phyloP scores from a whole-genome alignment of 345 rosid genomes.

The Citrus inodora region DNA sequence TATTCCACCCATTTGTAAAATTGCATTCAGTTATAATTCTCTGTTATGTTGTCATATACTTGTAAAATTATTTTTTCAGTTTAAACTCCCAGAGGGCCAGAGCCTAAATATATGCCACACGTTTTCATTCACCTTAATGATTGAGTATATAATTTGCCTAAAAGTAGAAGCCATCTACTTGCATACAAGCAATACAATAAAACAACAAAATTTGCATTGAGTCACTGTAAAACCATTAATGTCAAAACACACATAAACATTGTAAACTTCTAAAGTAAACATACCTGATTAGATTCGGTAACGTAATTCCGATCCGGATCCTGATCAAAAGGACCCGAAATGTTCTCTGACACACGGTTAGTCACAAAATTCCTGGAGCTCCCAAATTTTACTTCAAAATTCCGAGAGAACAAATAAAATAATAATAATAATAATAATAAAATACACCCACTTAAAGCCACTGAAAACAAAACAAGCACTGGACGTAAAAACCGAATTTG shows the following conservation, averaged over 20 bases:
- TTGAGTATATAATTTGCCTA: neutral
- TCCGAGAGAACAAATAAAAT: neutral
- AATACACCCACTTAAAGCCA: neutral
- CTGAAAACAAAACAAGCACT: neutral
- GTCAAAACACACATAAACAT: neutral
- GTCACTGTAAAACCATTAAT: neutral
- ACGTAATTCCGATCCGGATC: conserved; percentile 26
- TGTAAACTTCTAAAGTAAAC: neutral
- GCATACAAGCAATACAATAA: neutral
- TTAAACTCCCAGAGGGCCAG: neutral
- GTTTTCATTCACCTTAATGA: neutral
- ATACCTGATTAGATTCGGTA: conserved; percentile 39
- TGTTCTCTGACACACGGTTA: conserved; percentile 36
- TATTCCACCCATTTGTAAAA: neutral
- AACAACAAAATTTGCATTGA: neutral
- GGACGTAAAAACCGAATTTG: neutral
- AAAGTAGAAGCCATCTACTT: neutral
- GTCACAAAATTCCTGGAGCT: conserved; percentile 34
- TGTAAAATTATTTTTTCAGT: neutral
- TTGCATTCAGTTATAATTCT: neutral
- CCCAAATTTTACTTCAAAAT: conserved; percentile 15
- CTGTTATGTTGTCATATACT: neutral
- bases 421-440: too few species aligned
- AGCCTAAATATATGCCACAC: neutral
- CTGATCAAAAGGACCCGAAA: conserved; percentile 35